Evolutionary conservation across 345 rosid species (phyloP).

Genomic region (Garcia nutans): DNA sequence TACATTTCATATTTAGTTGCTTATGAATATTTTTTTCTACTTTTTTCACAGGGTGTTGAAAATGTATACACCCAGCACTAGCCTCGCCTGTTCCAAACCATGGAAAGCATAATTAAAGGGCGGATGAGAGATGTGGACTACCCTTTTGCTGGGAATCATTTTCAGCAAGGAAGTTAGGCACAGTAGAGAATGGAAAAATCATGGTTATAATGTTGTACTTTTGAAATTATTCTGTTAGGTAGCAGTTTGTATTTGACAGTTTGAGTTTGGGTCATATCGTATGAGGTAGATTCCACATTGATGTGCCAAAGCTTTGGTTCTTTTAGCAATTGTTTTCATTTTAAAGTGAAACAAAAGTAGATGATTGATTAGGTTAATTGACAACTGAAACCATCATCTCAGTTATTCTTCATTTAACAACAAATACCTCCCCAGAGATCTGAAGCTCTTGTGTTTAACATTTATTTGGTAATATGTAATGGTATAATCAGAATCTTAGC

Average conservation of each 20-base stretch:
- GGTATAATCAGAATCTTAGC: neutral
- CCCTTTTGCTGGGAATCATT: constrained; percentile 92
- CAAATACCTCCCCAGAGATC: neutral
- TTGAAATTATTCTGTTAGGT: neutral
- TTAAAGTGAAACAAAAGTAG: neutral
- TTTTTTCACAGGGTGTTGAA: constrained; percentile 71
- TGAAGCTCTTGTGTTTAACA: neutral
- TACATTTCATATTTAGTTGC: neutral
- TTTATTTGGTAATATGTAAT: too few relatives aligned
- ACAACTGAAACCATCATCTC: neutral
- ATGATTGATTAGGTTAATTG: neutral
- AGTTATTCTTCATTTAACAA: neutral
- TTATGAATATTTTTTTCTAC: neutral
- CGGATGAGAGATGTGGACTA: constrained; percentile 90
- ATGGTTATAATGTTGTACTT: neutral
- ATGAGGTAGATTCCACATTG: neutral
- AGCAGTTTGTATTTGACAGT: neutral
- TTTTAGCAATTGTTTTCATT: neutral
- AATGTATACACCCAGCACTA: constrained; percentile 98
- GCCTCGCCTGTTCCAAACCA: constrained; percentile 89
- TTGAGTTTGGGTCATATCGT: neutral
- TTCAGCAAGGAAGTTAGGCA: constrained; percentile 91
- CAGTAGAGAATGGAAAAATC: neutral
- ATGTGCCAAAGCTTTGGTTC: neutral
- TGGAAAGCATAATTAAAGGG: constrained; percentile 91